phyloP scores from a whole-genome alignment of 768 basidiomycete genomes.

The Tricholoma flavovirens region DNA sequence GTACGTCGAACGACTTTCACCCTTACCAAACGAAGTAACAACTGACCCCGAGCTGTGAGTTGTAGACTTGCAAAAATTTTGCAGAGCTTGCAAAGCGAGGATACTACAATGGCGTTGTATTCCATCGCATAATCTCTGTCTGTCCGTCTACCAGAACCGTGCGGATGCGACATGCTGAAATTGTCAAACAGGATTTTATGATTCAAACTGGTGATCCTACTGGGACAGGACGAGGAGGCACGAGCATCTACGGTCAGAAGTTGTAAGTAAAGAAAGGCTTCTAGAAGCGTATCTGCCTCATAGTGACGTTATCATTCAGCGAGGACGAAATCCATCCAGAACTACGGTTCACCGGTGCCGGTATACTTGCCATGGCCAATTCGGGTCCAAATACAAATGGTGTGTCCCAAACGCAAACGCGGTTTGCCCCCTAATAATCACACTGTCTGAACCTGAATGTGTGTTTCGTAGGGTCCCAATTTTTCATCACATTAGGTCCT shows the following conservation, averaged over 20 bases:
- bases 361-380: constrained; percentile 96
- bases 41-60: constrained; percentile 15
- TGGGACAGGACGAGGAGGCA: constrained; percentile 89
- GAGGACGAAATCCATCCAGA: constrained; percentile 91
- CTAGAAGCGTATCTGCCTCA: constrained; percentile 2
- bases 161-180: not conserved
- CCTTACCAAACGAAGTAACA: constrained; percentile 4
- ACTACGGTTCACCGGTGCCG: constrained; percentile 90
- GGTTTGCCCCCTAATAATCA: constrained; percentile 33
- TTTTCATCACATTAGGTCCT: constrained; percentile 82
- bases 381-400: constrained; percentile 92
- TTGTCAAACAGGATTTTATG: constrained; percentile 78
- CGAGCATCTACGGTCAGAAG: constrained; percentile 83
- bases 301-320: constrained; percentile 37
- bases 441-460: constrained; percentile 3
- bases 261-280: constrained; percentile 49
- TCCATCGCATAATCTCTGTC: constrained; percentile 89
- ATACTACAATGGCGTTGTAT: constrained; percentile 86
- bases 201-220: constrained; percentile 95
- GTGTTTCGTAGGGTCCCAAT: constrained; percentile 73
- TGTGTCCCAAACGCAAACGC: constrained; percentile 36
- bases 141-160: constrained; percentile 15
- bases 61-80: constrained; percentile 93
- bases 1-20: constrained; percentile 33
- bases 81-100: constrained; percentile 84